Base-by-base conservation (phyloP, 164 flowering plant species). In the Dillenia suffruticosa region DNA sequence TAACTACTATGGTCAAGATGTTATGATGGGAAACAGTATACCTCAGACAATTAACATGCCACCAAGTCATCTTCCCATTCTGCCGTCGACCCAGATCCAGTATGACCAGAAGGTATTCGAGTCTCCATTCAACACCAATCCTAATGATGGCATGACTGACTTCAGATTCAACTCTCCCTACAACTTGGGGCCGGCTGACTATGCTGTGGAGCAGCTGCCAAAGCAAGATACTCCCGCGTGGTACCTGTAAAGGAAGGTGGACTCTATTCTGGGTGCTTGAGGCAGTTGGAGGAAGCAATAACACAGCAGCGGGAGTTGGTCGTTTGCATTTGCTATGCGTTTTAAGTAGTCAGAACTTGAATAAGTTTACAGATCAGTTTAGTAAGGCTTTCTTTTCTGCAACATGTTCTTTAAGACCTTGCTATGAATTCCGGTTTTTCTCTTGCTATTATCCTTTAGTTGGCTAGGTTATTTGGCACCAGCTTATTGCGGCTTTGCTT, bases 111-210 rank as follows among this genome's bases (percentile, higher is more conserved):
- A 32, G 40, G 40, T 5, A 5, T 69, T 82, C 26, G 79, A 68
- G 66, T 44, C 76, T 7, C 63, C 72, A 6, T 76, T 74, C 26
- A 80, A 76, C 10, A 15, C 63, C 52, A 75, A 61, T 54, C 69
- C 76, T 6, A 64, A 57, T 15, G 78, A 74, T 15, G 62, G 62
- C 44, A 47, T 66, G 17, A 54, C 40, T 45, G 76, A 73, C 44
- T 69, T 71, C 61, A 75, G 75, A 62, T 73, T 78, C 51, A 76
- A 76, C 1, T 79, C 93, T 26, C 80, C 89, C 1, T 87, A 80
- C 57, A 77, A 80, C 67, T 43, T 80, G 63, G 40, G 72, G 1
- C 49, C 82, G 0, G 64, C 64, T 16, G 88, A 82, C 53, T 85
- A 63, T 59, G 6, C 51, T 2, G 74, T 68, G 52, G 85, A 80